Evolutionary conservation across 140 eudicot species (phyloP), one percentile per base, ranked within the genome.

Genomic region (Stevia rebaudiana): DNA sequence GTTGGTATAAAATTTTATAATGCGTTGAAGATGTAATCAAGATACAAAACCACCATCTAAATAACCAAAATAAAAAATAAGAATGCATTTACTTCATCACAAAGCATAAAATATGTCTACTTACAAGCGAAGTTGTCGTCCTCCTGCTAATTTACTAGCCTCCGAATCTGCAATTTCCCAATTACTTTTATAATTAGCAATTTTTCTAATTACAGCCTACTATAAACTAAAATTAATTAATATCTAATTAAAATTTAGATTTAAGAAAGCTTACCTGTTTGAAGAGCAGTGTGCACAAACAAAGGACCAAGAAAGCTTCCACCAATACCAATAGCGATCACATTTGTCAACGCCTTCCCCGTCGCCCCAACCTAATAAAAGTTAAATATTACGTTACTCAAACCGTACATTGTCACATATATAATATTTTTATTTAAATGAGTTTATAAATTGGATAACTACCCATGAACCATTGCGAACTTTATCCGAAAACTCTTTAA

Each of bases 301-400:
- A 92, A 78, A n/a, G 98, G 98, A 40, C 98, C 98, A 70, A 92
- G 82, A 79, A 87, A 92, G 78, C 98, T 92, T 65, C 98, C 98
- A 63, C 98, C 98, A 64, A 92, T 92, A 24, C 98, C 98, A 65
- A 88, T 62, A 24, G 98, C 95, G 73, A 92, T 68, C 62, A 92
- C 98, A 77, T 92, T 81, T 18, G 74, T 85, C 80, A 92, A 69
- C 33, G 80, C 36, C 70, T 92, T 92, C 61, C 98, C 98, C 12
- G 98, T 88, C 68, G 82, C 95, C 82, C 98, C 98, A 68, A 88
- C 84, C 98, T 92, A 78, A 59, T 23, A 75, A 55, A 0, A 8
- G 1, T 48, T 60, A 13, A 8, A 8, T 25, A 37, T 75, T 67
- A 70, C 47, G 37, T 75, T 67, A 70, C 47, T 28, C 25, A 66